Percentiles rank a stretch among this genome's conserved stretches.
These are phyloP conservation scores for Hyphopichia wangnamkhiaoensis DNA, from an alignment of 1,139 yeast species.

Conservation along the genomic window DNA sequence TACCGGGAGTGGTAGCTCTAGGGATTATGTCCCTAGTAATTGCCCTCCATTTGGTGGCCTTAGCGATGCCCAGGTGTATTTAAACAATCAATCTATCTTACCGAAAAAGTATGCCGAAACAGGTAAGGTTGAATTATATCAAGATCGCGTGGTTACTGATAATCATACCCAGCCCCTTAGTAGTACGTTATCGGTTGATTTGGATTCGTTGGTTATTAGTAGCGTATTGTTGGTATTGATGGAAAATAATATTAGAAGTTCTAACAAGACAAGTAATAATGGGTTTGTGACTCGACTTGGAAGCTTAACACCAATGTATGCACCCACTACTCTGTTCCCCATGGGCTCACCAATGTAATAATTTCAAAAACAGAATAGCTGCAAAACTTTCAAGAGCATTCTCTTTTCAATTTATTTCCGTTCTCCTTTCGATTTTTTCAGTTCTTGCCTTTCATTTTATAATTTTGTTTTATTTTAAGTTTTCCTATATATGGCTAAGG, in stretches of 20 bases:
- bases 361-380: background rate
- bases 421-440: background rate
- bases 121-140: slow-evolving; percentile 40
- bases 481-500: background rate
- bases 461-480: no score
- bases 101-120: slow-evolving; percentile 39
- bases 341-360: no score
- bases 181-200: slow-evolving; percentile 32
- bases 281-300: slow-evolving; percentile 11
- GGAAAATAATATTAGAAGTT: slow-evolving; percentile 19
- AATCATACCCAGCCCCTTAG: slow-evolving; percentile 5
- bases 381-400: background rate
- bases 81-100: slow-evolving; percentile 16
- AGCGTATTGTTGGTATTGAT: slow-evolving; percentile 34
- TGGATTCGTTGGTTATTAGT: slow-evolving; percentile 33
- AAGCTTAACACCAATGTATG: slow-evolving; percentile 5
- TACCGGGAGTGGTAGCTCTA: slow-evolving; percentile 7
- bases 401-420: background rate
- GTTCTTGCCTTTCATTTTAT: background rate
- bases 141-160: slow-evolving; percentile 21
- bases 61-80: slow-evolving; percentile 30
- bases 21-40: slow-evolving; percentile 29
- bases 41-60: slow-evolving; percentile 46
- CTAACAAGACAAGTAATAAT: background rate
- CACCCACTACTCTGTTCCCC: background rate